Evolutionary conservation across 2,329 filamentous ascomycete genomes (phyloP), one percentile per base, ranked within the genome.

Genomic region (Pestalotiopsis sp.): DNA sequence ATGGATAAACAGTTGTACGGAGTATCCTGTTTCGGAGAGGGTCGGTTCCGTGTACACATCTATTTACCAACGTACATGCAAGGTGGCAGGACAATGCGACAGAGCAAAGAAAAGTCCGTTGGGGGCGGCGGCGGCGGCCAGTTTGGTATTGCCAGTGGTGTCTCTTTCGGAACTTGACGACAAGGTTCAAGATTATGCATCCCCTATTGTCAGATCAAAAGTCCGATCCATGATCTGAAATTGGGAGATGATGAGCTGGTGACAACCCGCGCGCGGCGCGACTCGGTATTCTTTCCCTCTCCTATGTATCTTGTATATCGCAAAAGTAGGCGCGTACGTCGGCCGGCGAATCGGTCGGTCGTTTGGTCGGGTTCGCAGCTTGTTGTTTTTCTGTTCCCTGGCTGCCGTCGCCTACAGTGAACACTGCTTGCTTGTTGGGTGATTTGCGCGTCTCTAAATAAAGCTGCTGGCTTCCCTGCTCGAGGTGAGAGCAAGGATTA

Each of bases 21-120:
- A 52, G 45, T 52, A 52, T 52, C 17, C n/a, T 52, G 17, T 52
- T 52, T 52, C n/a, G 45, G 20, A 52, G 7, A 52, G 7, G 45
- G 45, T n/a, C 17, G 14, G 14, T n/a, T 52, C 14, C 13, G 41
- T 14, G 41, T 49, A 20, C 17, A n/a, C 3, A 20, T 52, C 17
- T 59, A n/a, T 59, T 20, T 31, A 27, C 25, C 57, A 31, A 27
- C 20, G 20, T 59, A 27, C 27, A 36, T 7, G 17, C 57, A 59
- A 59, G 57, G 57, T 59, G 57, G 57, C 57, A 59, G 23, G 57
- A 12, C 57, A 36, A 27, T 59, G 45, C 45, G 57, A 59, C 57
- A 27, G 31, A 27, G 23, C 11, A 59, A 59, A 27, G 57, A 52
- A 52, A 25, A 13, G 27, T 59, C 57, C 20, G 57, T 27, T 59